Evolutionary conservation across 768 basidiomycete genomes (phyloP), one percentile per base, ranked within the genome.

Genomic region (Tylopilus felleus): DNA sequence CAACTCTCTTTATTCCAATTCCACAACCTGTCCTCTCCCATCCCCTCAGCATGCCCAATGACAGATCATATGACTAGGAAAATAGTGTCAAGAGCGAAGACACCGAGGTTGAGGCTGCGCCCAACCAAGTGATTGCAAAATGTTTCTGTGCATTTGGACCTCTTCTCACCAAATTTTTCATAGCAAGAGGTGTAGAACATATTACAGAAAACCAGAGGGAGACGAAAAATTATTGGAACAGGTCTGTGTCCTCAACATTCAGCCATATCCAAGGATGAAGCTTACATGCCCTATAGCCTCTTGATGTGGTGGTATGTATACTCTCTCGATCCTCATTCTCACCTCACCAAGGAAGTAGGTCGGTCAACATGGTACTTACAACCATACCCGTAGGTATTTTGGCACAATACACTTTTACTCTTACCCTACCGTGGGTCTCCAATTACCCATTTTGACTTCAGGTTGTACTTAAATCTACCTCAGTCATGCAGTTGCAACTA

Each of bases 101-200:
- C 33, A 8, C 44, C 8, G 44, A 58, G 21, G 46, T 43, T 22
- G 73, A 73, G 29, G 60, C 54, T 28, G 61, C 65, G 2, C 73
- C 64, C 0, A 68, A 70, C 33, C 40, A 57, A 40, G 63, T 58
- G 14, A 65, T 74, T 28, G 63, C 57, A 22, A 57, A 57, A 28
- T 63, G 71, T 14, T 76, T 71, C 49, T 64, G 68, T 29, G 49
- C 40, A 27, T 52, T 70, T 28, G 69, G 68, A 1, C 70, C 68
- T 5, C 35, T 73, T 35, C 62, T 77, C 19, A 60, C 65, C 38
- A 74, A 63, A 59, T 65, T 80, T 10, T 80, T 80, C 61, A 66
- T 82, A 64, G 79, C 79, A 6, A 68, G 78, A 63, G 81, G 81
- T n/a, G 76, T 82, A 6, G 81, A 81, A 56, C 76, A 80, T 16